Evolutionary conservation across 2,329 filamentous ascomycete genomes (phyloP).

Genomic region (Scolecobasidium constrictum): DNA sequence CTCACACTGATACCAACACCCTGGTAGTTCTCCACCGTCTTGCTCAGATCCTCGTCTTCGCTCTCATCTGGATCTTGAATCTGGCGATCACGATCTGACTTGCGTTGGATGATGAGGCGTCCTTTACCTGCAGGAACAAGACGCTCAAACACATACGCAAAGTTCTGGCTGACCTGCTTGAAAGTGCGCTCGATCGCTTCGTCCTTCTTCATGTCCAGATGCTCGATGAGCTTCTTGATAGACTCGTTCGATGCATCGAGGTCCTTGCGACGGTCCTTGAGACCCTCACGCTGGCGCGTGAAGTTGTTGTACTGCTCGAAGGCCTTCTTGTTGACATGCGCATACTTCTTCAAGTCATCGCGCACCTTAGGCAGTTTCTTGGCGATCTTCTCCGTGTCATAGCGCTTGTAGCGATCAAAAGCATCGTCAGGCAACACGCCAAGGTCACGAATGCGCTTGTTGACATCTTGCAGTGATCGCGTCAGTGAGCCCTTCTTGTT

Average conservation of each 20-base stretch:
- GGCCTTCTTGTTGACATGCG: conserved; percentile 98
- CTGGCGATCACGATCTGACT: conserved; percentile 56
- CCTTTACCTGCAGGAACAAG: conserved; percentile 91
- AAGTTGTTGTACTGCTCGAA: conserved; percentile 99
- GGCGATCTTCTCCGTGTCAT: conserved; percentile 47
- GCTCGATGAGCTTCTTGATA: conserved; percentile 84
- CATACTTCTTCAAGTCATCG: conserved; percentile 88
- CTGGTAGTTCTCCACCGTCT: conserved; percentile 81
- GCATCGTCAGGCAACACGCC: conserved; percentile 91
- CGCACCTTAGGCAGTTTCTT: conserved; percentile 80
- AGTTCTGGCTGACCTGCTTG: conserved; percentile 92
- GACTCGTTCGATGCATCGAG: conserved; percentile 76
- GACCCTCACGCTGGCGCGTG: conserved; percentile 77
- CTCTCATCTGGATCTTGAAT: conserved; percentile 52
- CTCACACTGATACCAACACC: conserved; percentile 95
- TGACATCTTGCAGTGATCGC: conserved; percentile 67
- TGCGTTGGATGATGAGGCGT: conserved; percentile 82
- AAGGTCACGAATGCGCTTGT: conserved; percentile 81
- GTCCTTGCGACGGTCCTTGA: conserved; percentile 76
- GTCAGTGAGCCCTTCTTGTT: conserved; percentile 75
- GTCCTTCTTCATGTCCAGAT: conserved; percentile 90
- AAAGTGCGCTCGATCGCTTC: conserved; percentile 98
- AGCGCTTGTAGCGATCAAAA: conserved; percentile 79
- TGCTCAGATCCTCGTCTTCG: conserved; percentile 28
- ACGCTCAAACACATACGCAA: conserved; percentile 85